These are phyloP conservation scores for Claviceps sp. DNA, from an alignment of 2,329 filamentous ascomycete genomes.

Conservation along the genomic window DNA sequence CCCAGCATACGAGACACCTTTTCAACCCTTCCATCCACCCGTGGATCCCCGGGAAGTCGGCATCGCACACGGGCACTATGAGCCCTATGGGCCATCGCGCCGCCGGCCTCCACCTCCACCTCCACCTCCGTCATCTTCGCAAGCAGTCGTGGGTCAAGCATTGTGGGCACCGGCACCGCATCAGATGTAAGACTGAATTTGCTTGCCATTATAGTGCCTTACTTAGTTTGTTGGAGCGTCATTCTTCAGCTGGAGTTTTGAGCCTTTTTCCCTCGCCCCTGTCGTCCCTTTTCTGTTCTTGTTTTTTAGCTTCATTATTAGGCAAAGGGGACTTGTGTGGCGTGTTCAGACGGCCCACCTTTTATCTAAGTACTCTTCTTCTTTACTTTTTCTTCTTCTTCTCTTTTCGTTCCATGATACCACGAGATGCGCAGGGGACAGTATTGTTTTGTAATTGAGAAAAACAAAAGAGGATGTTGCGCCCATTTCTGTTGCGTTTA, in stretches of 20 bases:
- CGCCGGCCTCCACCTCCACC: background rate
- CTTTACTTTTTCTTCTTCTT: background rate
- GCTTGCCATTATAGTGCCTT: background rate
- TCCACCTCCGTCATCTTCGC: background rate
- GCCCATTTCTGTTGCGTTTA: too few relatives aligned
- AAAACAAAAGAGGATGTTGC: too few relatives aligned
- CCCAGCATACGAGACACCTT: slow-evolving; percentile 2
- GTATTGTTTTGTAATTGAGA: background rate
- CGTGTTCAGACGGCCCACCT: background rate
- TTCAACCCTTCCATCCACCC: background rate
- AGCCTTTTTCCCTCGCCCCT: background rate
- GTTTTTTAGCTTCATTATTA: background rate
- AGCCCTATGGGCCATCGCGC: background rate
- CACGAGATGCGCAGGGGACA: background rate
- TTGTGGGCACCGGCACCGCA: slow-evolving; percentile 7
- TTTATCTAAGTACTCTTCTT: background rate
- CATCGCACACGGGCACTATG: slow-evolving; percentile 3
- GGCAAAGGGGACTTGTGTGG: background rate
- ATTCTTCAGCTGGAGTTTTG: background rate
- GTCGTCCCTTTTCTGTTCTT: background rate
- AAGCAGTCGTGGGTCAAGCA: slow-evolving; percentile 6
- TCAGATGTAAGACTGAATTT: background rate
- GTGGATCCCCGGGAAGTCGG: background rate
- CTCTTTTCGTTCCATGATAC: background rate
- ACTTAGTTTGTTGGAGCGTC: background rate